Conservation (phyloP, 1,284 basidiomycete species). For the Malassezia globosa region DNA sequence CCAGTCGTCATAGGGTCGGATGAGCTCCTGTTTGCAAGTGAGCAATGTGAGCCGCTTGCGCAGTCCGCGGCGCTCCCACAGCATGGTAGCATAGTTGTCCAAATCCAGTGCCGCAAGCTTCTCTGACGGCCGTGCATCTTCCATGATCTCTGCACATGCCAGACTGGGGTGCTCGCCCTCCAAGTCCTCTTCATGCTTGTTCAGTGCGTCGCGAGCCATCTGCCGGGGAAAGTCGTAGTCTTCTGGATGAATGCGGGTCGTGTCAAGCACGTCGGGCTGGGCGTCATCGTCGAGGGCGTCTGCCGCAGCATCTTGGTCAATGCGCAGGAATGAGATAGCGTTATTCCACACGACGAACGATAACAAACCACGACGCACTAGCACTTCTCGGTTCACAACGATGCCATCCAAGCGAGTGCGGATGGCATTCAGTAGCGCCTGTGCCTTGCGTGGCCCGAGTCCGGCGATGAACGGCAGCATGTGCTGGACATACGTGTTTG, state of each 20-base stretch:
- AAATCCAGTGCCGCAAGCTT: conserved; percentile 85
- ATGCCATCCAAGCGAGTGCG: conserved; percentile 34
- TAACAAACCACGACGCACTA: conserved; percentile 28
- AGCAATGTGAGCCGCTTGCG: conserved; percentile 57
- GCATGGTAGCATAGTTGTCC: conserved; percentile 89
- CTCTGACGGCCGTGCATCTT: conserved; percentile 63
- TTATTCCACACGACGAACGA: conserved; percentile 37
- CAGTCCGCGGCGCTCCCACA: conserved; percentile 54
- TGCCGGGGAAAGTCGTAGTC: conserved; percentile 96
- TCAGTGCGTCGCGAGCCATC: conserved; percentile 94
- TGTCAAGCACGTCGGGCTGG: conserved; percentile 76
- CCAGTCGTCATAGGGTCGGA: conserved; percentile 70
- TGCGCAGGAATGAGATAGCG: conserved; percentile 65
- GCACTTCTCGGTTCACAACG: conserved; percentile 37
- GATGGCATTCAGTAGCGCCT: conserved; percentile 57
- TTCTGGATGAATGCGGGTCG: conserved; percentile 91
- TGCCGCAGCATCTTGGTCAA: conserved; percentile 50
- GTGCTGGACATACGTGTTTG: conserved; percentile 72
- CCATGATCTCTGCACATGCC: conserved; percentile 59
- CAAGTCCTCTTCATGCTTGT: conserved; percentile 53
- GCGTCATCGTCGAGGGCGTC: conserved; percentile 51
- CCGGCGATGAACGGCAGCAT: conserved; percentile 85
- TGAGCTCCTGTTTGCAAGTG: conserved; percentile 62
- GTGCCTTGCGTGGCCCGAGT: conserved; percentile 86
- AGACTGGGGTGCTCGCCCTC: conserved; percentile 38